phyloP scores from a whole-genome alignment of 176 grass and related monocot genomes.

The Dactylis glomerata region DNA sequence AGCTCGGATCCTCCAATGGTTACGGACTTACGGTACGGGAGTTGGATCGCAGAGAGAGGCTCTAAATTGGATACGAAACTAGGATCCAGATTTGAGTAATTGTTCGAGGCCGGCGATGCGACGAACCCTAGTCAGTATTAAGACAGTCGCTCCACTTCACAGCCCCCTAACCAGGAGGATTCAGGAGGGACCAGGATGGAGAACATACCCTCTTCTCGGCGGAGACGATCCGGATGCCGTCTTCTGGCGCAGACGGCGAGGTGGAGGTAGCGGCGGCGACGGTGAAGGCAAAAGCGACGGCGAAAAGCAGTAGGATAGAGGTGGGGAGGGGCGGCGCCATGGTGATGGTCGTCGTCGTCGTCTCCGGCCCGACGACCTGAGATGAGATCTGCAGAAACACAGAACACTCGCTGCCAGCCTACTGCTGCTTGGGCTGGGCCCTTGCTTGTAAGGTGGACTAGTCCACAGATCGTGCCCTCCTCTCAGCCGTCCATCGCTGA shows the following conservation, averaged over 20 bases:
- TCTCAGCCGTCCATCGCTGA: neutral
- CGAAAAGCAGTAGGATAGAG: neutral
- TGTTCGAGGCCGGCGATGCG: neutral
- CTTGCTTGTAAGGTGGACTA: neutral
- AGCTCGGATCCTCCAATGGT: neutral
- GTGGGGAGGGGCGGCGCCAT: conserved; percentile 20
- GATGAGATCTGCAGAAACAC: neutral
- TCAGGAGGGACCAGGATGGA: neutral
- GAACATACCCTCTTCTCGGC: conserved; percentile 47
- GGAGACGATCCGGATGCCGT: conserved; percentile 47
- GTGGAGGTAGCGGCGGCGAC: neutral
- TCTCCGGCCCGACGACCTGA: conserved; percentile 16
- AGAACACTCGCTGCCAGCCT: neutral
- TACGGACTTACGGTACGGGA: neutral
- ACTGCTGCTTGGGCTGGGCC: neutral
- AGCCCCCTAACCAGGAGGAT: neutral
- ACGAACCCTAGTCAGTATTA: neutral
- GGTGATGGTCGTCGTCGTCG: neutral
- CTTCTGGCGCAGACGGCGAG: neutral
- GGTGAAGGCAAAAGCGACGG: neutral
- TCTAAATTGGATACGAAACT: neutral
- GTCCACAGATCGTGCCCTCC: neutral
- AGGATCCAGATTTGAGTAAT: conserved; percentile 10
- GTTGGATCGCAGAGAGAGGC: neutral
- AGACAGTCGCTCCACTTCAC: neutral